These are phyloP conservation scores for Trichosporon inkin DNA, from an alignment of 1,284 basidiomycete species.

Conservation along the genomic window DNA sequence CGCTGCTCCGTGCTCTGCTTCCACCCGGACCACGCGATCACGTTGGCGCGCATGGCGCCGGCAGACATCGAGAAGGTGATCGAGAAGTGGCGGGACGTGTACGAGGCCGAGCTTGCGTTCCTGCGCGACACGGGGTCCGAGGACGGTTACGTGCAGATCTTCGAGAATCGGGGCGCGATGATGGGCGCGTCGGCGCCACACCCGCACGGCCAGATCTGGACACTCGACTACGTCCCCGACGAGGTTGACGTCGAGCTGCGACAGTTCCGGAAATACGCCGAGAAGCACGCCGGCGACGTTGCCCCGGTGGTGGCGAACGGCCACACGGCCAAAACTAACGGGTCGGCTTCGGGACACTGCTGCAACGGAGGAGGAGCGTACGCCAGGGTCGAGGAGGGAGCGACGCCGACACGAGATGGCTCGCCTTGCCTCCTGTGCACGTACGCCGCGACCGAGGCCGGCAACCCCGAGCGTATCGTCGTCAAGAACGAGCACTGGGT, in stretches of 20 bases:
- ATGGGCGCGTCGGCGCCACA: slow-evolving; percentile 98
- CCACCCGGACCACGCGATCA: slow-evolving; percentile 85
- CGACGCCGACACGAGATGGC: slow-evolving; percentile 49
- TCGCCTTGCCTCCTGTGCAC: slow-evolving; percentile 75
- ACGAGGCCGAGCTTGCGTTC: slow-evolving; percentile 57
- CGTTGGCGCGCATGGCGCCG: slow-evolving; percentile 67
- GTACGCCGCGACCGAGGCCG: slow-evolving; percentile 70
- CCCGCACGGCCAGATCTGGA: slow-evolving; percentile 92
- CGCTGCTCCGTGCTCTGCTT: slow-evolving; percentile 87
- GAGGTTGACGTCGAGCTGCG: slow-evolving; percentile 64
- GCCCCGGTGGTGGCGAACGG: not conserved
- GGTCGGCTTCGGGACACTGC: slow-evolving; percentile 52
- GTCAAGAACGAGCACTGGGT: slow-evolving; percentile 66
- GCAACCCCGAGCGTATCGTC: slow-evolving; percentile 62
- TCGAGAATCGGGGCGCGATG: slow-evolving; percentile 91
- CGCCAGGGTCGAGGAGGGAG: slow-evolving; percentile 16
- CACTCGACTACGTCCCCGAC: slow-evolving; percentile 68
- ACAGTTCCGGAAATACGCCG: not conserved
- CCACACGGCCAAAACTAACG: too few relatives aligned
- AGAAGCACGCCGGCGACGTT: not conserved
- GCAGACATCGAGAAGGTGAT: slow-evolving; percentile 68
- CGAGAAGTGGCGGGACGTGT: slow-evolving; percentile 70
- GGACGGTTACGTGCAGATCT: slow-evolving; percentile 77
- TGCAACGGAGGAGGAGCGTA: not conserved
- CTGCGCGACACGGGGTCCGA: slow-evolving; percentile 45